Evolutionary conservation across 2,329 filamentous ascomycete species (phyloP), one percentile per base, ranked within the genome.

Genomic region (Fusarium abutilonis): DNA sequence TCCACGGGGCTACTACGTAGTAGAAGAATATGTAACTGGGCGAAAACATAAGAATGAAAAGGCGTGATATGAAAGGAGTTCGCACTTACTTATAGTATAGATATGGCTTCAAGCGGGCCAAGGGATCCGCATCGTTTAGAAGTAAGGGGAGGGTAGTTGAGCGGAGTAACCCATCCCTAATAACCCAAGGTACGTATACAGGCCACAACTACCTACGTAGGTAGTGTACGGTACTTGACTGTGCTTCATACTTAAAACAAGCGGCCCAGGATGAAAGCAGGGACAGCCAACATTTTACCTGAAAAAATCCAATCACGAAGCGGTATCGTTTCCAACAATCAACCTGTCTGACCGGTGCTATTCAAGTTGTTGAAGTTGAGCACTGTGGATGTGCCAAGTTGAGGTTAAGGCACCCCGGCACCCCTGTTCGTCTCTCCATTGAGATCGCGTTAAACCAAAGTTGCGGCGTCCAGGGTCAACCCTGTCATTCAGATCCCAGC

Each of bases 111-210:
- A 48, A 53, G 49, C 39, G 47, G 41, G 29, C 50, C 42, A 49
- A 55, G 65, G 59, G 64, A 39, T 56, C 60, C 50, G 59, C 64
- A 50, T 54, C 52, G 43, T 51, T 44, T 56, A 45, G 51, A 71
- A 63, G 68, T 66, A 70, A 70, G 68, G 68, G 67, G 46, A 51
- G 35, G 29, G 49, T 52, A 56, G 52, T 44, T 47, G 34, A 57
- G 66, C 60, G 66, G 63, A 69, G 48, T 34, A 40, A 40, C 48
- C 64, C 58, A 69, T 68, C 46, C 57, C 57, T 53, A 40, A 46
- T 44, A 43, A 49, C 11, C 17, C 52, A 54, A 62, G 47, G 62
- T 40, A 56, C 47, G 63, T 31, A 56, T 23, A 48, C 38, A 42
- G 34, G 43, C 26, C 34, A 42, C 39, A 32, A 23, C 31, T 45